These are phyloP conservation scores for Dalechampia spathulata DNA, from an alignment of 441 rosid genomes.

Conservation along the genomic window DNA sequence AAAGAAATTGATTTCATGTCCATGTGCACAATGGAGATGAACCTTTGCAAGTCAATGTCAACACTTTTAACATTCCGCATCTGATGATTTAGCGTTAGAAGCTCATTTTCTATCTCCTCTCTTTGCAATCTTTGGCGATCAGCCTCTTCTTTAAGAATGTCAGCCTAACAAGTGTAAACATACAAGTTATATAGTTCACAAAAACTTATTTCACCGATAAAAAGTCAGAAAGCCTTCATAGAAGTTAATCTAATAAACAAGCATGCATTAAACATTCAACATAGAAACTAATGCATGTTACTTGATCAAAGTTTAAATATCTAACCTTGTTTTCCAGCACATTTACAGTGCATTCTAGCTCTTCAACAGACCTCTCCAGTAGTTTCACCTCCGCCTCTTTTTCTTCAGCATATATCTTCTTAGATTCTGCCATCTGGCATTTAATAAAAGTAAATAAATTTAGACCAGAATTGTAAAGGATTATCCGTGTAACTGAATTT, in stretches of 20 bases:
- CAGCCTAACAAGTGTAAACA: constrained; percentile 49
- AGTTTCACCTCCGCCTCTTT: constrained; percentile 89
- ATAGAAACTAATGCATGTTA: constrained; percentile 6
- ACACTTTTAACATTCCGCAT: constrained; percentile 62
- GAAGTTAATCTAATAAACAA: constrained; percentile 51
- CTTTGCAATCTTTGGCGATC: constrained; percentile 84
- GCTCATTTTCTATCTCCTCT: constrained; percentile 92
- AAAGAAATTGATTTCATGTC: no score
- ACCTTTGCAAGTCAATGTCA: constrained; percentile 75
- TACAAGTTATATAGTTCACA: constrained; percentile 19
- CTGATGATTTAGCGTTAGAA: constrained; percentile 60
- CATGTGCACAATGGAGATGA: constrained; percentile 3
- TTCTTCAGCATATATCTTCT: constrained; percentile 63
- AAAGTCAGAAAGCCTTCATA: constrained; percentile 33
- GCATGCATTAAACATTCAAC: constrained; percentile 18
- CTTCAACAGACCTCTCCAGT: constrained; percentile 89
- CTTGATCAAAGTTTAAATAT: constrained; percentile 15
- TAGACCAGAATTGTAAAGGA: constrained; percentile 13
- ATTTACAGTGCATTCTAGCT: constrained; percentile 79
- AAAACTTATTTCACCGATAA: constrained; percentile 5
- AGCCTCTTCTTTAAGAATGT: constrained; percentile 86
- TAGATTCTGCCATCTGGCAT: constrained; percentile 72
- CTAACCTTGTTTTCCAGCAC: constrained; percentile 86
- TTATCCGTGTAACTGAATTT: no score
- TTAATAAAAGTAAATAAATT: constrained; percentile 3